A percentile compares a stretch with the other conserved stretches of the same genome.
phyloP scores from a whole-genome alignment of 148 eudicot species.

The Vaccinium macrocarpon region DNA sequence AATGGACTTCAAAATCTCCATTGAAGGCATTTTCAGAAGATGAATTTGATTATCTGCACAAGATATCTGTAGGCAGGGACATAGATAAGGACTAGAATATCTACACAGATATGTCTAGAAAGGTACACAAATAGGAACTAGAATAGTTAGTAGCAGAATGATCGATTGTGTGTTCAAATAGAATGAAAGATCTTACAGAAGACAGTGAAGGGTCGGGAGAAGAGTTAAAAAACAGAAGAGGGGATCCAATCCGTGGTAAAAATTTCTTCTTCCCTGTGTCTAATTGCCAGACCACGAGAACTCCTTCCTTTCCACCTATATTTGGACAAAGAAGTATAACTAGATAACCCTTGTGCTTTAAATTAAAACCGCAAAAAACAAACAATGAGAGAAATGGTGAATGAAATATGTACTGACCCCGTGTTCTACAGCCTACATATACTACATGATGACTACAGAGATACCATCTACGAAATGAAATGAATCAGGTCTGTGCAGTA shows the following conservation, averaged over 20 bases:
- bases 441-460: not conserved
- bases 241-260: conserved; percentile 81
- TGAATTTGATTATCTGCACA: conserved; percentile 86
- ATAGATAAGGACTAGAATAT: conserved; percentile 22
- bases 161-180: not conserved
- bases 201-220: conserved; percentile 78
- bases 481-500: not conserved
- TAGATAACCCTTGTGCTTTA: not conserved
- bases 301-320: conserved; percentile 94
- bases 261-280: conserved; percentile 87
- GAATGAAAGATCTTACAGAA: conserved; percentile 46
- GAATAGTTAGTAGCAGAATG: conserved; percentile 1
- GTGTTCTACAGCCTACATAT: not conserved
- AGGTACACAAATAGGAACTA: conserved; percentile 26
- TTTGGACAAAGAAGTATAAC: conserved; percentile 14
- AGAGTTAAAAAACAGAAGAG: conserved; percentile 58
- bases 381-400: not conserved
- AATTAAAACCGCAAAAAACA: not conserved
- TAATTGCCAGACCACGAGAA: conserved; percentile 93
- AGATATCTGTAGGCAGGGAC: conserved; percentile 57
- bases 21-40: conserved; percentile 68
- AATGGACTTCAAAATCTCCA: conserved; percentile 73
- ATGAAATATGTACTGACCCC: not conserved
- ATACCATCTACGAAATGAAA: not conserved
- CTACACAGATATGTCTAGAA: conserved; percentile 40